Percentiles rank a stretch among this genome's conserved stretches.
These are phyloP conservation scores for Chenopodium suecicum DNA, from an alignment of 148 eudicot genomes.

Conservation along the genomic window DNA sequence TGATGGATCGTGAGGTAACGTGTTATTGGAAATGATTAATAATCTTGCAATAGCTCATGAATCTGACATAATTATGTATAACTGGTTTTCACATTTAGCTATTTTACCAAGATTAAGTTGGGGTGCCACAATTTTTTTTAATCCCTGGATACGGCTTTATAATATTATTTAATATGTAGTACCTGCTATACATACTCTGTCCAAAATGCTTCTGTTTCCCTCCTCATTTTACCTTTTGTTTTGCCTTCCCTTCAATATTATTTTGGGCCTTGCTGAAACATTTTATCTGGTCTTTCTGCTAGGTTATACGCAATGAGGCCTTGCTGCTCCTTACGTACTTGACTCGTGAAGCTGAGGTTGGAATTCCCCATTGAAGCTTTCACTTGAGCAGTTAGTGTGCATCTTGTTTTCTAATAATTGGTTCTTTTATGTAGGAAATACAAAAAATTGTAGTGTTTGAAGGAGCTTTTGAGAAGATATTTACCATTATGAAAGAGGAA, in stretches of 20 bases:
- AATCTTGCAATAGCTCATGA: not conserved
- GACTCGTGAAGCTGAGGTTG: conserved; percentile 98
- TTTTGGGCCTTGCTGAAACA: conserved; percentile 19
- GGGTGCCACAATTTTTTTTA: too few relatives aligned
- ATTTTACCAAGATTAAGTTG: not conserved
- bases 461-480: conserved; percentile 97
- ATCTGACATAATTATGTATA: not conserved
- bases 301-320: conserved; percentile 99
- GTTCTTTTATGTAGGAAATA: conserved; percentile 60
- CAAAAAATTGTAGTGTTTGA: conserved; percentile 98
- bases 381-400: not conserved
- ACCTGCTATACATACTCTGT: not conserved
- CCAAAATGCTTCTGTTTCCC: not conserved
- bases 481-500: conserved; percentile 91
- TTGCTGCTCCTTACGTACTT: conserved; percentile 89
- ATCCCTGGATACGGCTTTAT: not conserved
- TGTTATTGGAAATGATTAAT: not conserved
- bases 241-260: not conserved
- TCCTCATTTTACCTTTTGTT: conserved; percentile 1
- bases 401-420: not conserved
- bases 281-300: conserved; percentile 27
- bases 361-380: conserved; percentile 3
- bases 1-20: conserved; percentile 97
- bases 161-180: too few relatives aligned
- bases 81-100: not conserved